Evolutionary conservation across 768 basidiomycete genomes (phyloP), one percentile per base, ranked within the genome.

Genomic region (Chalciporus chontae): DNA sequence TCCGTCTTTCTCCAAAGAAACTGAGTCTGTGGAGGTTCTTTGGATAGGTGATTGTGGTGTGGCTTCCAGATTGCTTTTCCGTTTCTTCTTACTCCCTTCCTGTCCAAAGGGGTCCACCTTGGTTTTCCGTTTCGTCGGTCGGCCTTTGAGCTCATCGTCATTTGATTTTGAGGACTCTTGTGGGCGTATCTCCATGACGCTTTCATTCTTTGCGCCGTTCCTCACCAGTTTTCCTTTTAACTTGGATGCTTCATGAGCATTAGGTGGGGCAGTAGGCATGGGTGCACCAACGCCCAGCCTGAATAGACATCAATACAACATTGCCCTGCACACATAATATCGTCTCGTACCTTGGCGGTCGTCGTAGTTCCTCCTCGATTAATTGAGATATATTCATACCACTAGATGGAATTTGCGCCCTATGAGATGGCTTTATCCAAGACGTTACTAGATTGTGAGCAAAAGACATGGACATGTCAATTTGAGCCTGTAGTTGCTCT

Each of bases 221-320:
- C 74, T 80, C 10, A 72, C 59, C 2, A 91, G 74, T 58, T 77
- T 81, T 47, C 75, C 74, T 62, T 81, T 84, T 17, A 91, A 73
- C 54, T 78, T 79, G 15, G 77, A 78, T n/a, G 74, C 70, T 48
- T 87, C 87, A 34, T 78, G 74, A 34, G 74, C 71, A 31, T 73
- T 55, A 43, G 57, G 68, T 24, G 74, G 51, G n/a, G 58, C 64
- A 44, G 77, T 78, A 24, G 85, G 79, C 19, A 81, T 69, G 24
- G 78, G 61, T 29, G 86, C 85, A 19, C 89, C 89, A 8, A 91
- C 86, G 47, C 89, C 89, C 49, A 91, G 71, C 58, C 89, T 91
- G 17, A 31, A 44, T 21, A 34, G 36, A 51, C 38, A 46, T 54
- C 42, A 59, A 36, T 21, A 23, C 37, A 47, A 34, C 5, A 48